Conservation (phyloP, 2,329 filamentous ascomycete species). For the Gaeumannomyces tritici region DNA sequence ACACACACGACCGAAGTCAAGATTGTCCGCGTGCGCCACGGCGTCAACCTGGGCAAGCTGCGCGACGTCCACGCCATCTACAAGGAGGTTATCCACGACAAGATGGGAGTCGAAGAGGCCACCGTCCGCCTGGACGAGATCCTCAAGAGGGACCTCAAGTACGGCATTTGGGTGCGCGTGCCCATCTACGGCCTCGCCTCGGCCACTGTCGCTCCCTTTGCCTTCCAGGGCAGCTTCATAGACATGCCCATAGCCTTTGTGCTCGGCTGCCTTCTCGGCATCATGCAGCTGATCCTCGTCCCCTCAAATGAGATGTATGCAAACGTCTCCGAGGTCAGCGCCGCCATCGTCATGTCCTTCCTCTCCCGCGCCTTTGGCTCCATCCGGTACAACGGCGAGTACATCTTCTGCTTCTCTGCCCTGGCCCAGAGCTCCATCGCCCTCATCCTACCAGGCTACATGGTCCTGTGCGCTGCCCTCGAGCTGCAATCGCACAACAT, state of each 20-base stretch:
- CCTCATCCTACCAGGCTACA: constrained; percentile 62
- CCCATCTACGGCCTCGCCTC: constrained; percentile 68
- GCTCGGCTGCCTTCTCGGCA: constrained; percentile 63
- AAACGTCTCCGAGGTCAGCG: constrained; percentile 36
- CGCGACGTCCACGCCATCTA: constrained; percentile 69
- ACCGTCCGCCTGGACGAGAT: constrained; percentile 50
- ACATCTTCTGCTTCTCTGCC: constrained; percentile 61
- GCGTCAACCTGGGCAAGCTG: constrained; percentile 64
- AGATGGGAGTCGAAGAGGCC: constrained; percentile 63
- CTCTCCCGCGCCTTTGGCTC: constrained; percentile 61
- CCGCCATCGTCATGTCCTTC: constrained; percentile 55
- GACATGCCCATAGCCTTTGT: constrained; percentile 71
- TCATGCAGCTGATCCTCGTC: constrained; percentile 65
- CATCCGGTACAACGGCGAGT: constrained; percentile 34
- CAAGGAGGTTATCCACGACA: constrained; percentile 73
- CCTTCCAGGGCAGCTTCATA: constrained; percentile 66
- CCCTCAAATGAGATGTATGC: constrained; percentile 58
- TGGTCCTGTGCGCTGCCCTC: constrained; percentile 49
- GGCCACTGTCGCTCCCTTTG: constrained; percentile 68
- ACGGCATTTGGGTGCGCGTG: constrained; percentile 44
- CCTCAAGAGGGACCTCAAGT: constrained; percentile 34
- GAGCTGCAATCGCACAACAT: constrained; percentile 62
- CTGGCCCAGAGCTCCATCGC: constrained; percentile 66
- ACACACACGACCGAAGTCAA: constrained; percentile 77
- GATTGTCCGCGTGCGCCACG: constrained; percentile 58